Evolutionary conservation across 2,329 filamentous ascomycete genomes (phyloP).

Genomic region (Mycosphaerelloides madeirae): DNA sequence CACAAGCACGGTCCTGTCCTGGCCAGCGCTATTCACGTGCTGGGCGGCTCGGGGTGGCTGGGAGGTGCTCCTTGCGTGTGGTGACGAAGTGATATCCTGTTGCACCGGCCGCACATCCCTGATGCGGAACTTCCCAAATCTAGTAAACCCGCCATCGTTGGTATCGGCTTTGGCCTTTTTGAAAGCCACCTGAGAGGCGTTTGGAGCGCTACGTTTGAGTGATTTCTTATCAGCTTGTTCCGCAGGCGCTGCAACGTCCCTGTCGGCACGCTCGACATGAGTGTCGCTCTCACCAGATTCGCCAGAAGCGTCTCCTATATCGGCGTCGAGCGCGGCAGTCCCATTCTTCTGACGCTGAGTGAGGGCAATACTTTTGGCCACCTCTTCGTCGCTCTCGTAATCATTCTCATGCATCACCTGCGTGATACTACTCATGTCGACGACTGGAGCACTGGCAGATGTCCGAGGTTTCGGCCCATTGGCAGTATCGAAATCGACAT

Average conservation of each 20-base stretch:
- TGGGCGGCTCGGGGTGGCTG: slow-evolving; percentile 14
- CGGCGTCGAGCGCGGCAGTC: slow-evolving; percentile 16
- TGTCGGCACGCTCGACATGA: slow-evolving; percentile 17
- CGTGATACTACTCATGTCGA: slow-evolving; percentile 60
- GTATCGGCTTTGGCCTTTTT: slow-evolving; percentile 20
- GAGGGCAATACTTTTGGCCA: slow-evolving; percentile 30
- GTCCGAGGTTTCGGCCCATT: slow-evolving; percentile 7
- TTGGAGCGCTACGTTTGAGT: slow-evolving; percentile 21
- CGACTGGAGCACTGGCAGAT: slow-evolving; percentile 43
- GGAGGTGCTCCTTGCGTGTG: slow-evolving; percentile 10
- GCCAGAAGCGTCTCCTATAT: slow-evolving; percentile 21
- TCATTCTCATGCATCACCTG: slow-evolving; percentile 41
- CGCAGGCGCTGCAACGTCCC: slow-evolving; percentile 8
- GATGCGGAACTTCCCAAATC: slow-evolving; percentile 24
- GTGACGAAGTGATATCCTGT: slow-evolving; percentile 2
- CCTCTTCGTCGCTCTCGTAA: slow-evolving; percentile 43
- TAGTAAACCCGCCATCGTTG: slow-evolving; percentile 7
- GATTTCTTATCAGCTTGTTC: neutral
- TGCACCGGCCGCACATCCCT: slow-evolving; percentile 17
- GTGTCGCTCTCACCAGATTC: slow-evolving; percentile 16
- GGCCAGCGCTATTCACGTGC: neutral
- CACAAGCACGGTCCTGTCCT: neutral
- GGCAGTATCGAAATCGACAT: slow-evolving; percentile 8
- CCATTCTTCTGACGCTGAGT: slow-evolving; percentile 28
- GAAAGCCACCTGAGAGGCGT: slow-evolving; percentile 16